Base-by-base conservation (phyloP, 805 yeast genomes). In the Myxozyma sirexii region DNA sequence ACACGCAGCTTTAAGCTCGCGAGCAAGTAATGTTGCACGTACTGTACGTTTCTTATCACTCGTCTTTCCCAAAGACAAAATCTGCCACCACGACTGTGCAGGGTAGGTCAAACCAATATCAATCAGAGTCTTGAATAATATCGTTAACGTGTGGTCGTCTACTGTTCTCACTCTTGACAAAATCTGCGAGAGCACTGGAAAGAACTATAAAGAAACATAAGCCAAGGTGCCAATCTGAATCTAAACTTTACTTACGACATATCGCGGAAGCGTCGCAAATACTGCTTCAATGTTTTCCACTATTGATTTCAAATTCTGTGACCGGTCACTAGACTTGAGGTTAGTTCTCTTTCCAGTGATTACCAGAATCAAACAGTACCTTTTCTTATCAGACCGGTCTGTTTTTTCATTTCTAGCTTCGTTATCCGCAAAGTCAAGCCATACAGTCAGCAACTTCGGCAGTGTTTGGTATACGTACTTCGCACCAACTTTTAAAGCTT, bases 71-170 rank as follows among this genome's bases (percentile, higher is more conserved):
- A 89, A 86, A 0, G 93, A 86, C 41, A 88, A 76, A 0, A 89
- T 83, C 10, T 87, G 83, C 96, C 97, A 94, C n/a, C 94, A 75
- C 21, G 92, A 84, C 62, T 90, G 93, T 17, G 83, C 81, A 0
- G 97, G 97, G 70, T 90, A 94, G 24, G 81, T 77, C 31, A 75
- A 74, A 0, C 87, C 78, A 12, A 93, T 79, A 13, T 77, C 74
- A 13, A 81, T 75, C 10, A 92, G 75, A 23, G 93, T 82, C n/a
- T 76, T 73, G 54, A 80, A 72, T 15, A 94, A 77, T 21, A 85
- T 73, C 1, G 78, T 79, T 29, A 79, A 81, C 0, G 94, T 84
- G 0, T 77, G 76, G 1, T 74, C 72, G 63, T 87, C 85, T 0
- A 80, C 75, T 67, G 89, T 94, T 0, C 83, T 77, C 59, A 92